These are phyloP conservation scores for Quercus suber DNA, from an alignment of 306 rosid genomes.

Conservation along the genomic window DNA sequence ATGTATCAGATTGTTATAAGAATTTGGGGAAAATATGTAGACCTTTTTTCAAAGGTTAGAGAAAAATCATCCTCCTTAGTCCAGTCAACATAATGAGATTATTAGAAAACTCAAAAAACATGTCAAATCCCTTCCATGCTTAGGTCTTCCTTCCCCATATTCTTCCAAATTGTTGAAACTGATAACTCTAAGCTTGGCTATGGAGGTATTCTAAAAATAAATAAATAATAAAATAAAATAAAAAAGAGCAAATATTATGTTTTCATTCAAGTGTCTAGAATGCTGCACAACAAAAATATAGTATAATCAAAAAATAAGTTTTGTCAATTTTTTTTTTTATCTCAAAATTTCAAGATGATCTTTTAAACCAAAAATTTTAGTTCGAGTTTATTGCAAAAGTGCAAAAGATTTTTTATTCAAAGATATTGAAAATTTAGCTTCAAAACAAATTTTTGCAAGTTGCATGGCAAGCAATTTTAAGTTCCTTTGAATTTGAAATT, in stretches of 20 bases:
- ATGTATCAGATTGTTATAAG: not conserved
- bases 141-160: not conserved
- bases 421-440: not conserved
- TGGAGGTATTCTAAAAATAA: not conserved
- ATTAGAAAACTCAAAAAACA: not conserved
- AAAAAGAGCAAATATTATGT: not conserved
- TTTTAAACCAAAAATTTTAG: not conserved
- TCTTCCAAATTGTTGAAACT: not conserved
- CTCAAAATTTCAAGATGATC: not conserved
- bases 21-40: not conserved
- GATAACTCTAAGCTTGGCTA: not conserved
- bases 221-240: no score
- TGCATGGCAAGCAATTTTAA: not conserved
- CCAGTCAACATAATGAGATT: not conserved
- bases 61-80: not conserved
- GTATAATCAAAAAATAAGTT: not conserved
- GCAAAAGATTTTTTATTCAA: not conserved
- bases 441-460: not conserved
- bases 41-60: not conserved
- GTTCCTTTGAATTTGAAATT: not conserved
- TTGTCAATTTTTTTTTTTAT: not conserved
- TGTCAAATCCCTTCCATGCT: not conserved
- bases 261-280: not conserved
- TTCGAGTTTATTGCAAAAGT: not conserved
- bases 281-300: not conserved